Percentiles rank a stretch among this genome's conserved stretches.
Evolutionary conservation across 2,329 filamentous ascomycete species (phyloP).

Genomic region (Sclerotinia sclerotiorum): DNA sequence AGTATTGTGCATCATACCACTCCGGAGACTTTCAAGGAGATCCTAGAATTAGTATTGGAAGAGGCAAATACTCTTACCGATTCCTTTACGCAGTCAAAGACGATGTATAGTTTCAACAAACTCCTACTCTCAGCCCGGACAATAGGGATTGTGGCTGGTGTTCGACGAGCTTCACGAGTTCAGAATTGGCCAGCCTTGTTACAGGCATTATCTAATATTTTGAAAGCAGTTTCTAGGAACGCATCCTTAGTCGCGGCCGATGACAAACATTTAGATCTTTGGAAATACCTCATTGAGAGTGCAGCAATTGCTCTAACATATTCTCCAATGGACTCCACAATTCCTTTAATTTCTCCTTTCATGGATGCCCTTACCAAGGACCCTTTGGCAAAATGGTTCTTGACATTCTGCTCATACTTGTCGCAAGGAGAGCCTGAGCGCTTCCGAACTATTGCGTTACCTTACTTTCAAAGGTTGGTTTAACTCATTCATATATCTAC

Average conservation of each 20-base stretch:
- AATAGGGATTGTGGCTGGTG: slow-evolving; percentile 69
- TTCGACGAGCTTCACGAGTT: slow-evolving; percentile 77
- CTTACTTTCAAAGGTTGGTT: slow-evolving; percentile 71
- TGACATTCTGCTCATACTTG: slow-evolving; percentile 81
- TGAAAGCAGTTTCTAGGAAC: slow-evolving; percentile 50
- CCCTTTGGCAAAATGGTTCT: slow-evolving; percentile 68
- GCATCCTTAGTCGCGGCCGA: slow-evolving; percentile 34
- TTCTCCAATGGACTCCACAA: slow-evolving; percentile 75
- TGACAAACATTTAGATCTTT: slow-evolving; percentile 48
- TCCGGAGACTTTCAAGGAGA: slow-evolving; percentile 67
- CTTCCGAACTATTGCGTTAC: slow-evolving; percentile 77
- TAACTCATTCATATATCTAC: background rate
- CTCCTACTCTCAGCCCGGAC: slow-evolving; percentile 55
- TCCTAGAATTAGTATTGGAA: slow-evolving; percentile 62
- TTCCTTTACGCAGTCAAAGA: slow-evolving; percentile 41
- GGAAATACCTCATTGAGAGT: slow-evolving; percentile 58
- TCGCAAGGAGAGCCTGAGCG: slow-evolving; percentile 70
- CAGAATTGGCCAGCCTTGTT: slow-evolving; percentile 68
- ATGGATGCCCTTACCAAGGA: slow-evolving; percentile 64
- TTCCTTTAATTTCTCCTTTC: slow-evolving; percentile 67
- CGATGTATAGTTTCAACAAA: slow-evolving; percentile 43
- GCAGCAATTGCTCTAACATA: slow-evolving; percentile 68
- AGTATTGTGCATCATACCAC: slow-evolving; percentile 82
- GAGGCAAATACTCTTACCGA: slow-evolving; percentile 45
- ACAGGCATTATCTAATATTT: slow-evolving; percentile 52